Evolutionary conservation across 176 grass and related monocot species (phyloP).

Genomic region (Triticum turgidum): DNA sequence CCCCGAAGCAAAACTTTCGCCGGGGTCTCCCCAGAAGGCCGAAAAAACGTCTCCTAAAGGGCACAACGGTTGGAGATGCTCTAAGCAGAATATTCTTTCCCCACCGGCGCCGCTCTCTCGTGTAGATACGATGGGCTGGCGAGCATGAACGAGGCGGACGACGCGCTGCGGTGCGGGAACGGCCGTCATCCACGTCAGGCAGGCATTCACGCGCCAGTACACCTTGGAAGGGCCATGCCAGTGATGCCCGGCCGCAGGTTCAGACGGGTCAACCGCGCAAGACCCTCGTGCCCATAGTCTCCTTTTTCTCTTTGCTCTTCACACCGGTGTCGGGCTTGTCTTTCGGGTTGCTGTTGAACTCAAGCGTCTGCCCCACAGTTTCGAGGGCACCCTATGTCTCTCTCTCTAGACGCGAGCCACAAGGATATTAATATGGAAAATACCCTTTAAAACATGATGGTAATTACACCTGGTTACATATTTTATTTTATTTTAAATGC

Average conservation of each 20-base stretch:
- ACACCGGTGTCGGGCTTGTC: slow-evolving; percentile 12
- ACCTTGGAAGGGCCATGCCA: not conserved
- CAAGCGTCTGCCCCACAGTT: too few species aligned
- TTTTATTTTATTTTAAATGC: too few species aligned
- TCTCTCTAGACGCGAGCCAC: too few species aligned
- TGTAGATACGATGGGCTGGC: slow-evolving; percentile 26
- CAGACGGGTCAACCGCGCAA: slow-evolving; percentile 31
- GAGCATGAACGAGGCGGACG: slow-evolving; percentile 17
- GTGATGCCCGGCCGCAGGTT: not conserved
- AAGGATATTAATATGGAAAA: too few species aligned
- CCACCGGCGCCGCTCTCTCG: not conserved
- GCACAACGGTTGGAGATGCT: too few species aligned
- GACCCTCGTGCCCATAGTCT: slow-evolving; percentile 28
- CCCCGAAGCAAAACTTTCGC: too few species aligned
- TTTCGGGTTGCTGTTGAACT: too few species aligned
- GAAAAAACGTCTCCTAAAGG: too few species aligned
- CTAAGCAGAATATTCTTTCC: slow-evolving; percentile 1
- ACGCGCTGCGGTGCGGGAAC: not conserved
- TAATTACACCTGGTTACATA: too few species aligned
- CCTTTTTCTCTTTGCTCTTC: slow-evolving; percentile 31
- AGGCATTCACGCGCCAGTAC: slow-evolving; percentile 4
- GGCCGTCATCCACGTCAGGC: slow-evolving; percentile 22
- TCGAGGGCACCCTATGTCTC: too few species aligned
- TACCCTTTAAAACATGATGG: too few species aligned
- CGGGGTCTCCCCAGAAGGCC: too few species aligned